These are phyloP conservation scores for Cyclotella atomus DNA, from an alignment of 108 stramenopile genomes.

Conservation along the genomic window DNA sequence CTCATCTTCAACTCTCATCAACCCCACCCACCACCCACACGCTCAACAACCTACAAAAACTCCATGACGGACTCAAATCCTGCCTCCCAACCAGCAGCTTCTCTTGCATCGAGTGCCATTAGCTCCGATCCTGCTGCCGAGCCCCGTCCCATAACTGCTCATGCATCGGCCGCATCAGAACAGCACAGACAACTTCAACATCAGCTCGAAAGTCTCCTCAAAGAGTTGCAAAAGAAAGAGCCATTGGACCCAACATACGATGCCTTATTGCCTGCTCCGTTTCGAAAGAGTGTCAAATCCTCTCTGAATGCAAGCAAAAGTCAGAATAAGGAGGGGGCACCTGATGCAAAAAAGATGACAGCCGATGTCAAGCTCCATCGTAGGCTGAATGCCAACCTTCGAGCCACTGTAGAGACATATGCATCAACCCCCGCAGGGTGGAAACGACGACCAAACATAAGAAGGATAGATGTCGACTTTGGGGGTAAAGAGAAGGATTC, in stretches of 20 bases:
- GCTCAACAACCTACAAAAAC: too few relatives aligned
- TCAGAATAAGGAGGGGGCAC: constrained; percentile 23
- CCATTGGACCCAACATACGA: constrained; percentile 85
- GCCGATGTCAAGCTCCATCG: constrained; percentile 46
- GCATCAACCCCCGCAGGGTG: constrained; percentile 49
- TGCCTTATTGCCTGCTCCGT: constrained; percentile 55
- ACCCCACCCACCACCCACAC: too few relatives aligned
- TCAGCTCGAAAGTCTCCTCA: constrained; percentile 42
- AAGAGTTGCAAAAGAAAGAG: constrained; percentile 50
- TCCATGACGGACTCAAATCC: too few relatives aligned
- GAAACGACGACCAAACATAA: constrained; percentile 43
- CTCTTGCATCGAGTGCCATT: too few relatives aligned
- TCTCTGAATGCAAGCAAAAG: constrained; percentile 54
- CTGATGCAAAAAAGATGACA: constrained; percentile 21
- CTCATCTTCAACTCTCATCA: too few relatives aligned
- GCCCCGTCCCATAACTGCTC: too few relatives aligned
- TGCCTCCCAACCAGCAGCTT: too few relatives aligned
- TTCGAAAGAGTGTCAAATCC: constrained; percentile 54
- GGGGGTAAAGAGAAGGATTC: constrained; percentile 31
- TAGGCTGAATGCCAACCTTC: constrained; percentile 55
- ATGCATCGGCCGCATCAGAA: constrained; percentile 17
- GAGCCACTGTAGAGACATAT: constrained; percentile 70
- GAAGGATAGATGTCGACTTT: constrained; percentile 42
- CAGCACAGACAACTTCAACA: constrained; percentile 40
- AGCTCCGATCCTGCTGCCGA: too few relatives aligned